Evolutionary conservation across 1,284 basidiomycete species (phyloP), one percentile per base, ranked within the genome.

Genomic region (Tilletia horrida): DNA sequence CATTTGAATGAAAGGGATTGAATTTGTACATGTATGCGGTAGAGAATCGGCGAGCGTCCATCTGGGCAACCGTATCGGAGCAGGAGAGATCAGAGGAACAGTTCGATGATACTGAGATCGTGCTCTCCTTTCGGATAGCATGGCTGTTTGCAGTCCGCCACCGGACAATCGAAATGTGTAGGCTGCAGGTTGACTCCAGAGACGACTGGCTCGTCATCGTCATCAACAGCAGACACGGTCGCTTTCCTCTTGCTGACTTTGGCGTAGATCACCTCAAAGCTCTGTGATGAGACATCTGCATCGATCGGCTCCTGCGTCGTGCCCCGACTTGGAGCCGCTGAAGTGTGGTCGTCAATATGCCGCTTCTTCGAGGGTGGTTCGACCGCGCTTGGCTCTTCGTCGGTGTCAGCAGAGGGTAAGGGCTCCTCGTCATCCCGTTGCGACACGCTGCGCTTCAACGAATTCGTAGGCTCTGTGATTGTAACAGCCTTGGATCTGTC

Each of bases 131-230:
- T 74, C 23, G 73, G 76, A 59, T 66, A 66, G 66, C 76, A 76
- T 21, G 67, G 71, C 69, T 78, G 76, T 11, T 67, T 66, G 59
- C 76, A 78, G 27, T 74, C 73, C 31, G 70, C 61, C 16, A 78
- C 74, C n/a, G 76, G 76, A 57, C 76, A 78, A 31, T 59, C 25
- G 65, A 78, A 78, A 8, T 68, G 67, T 48, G 71, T 70, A 0
- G 74, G 70, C 57, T 74, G 50, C 4, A 67, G 43, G 16, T 57
- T 64, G 25, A 61, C 43, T 18, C 47, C 40, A 21, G 29, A 29
- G 27, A 43, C 47, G 44, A 52, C 44, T 18, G 23, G 23, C 45
- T n/a, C 31, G 18, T 62, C 42, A 14, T 48, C 43, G 13, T 64
- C 43, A 9, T 35, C 43, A 4, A 62, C 29, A 13, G 72, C 73